Conservation (phyloP, 345 rosid species). For the Trapa incisa region DNA sequence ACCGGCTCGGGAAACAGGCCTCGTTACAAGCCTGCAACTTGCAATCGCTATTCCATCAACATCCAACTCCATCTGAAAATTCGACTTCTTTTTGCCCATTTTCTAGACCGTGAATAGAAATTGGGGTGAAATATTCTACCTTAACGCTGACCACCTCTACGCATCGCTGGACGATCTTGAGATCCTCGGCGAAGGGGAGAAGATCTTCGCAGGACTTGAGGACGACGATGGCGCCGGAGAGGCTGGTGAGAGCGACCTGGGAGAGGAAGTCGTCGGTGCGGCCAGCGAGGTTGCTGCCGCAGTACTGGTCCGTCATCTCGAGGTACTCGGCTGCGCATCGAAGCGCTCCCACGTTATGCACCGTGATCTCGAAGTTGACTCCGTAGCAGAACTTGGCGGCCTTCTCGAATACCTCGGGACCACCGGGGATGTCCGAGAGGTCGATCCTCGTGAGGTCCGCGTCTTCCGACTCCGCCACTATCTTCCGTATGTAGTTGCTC, state of each 20-base stretch:
- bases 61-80: too few species aligned
- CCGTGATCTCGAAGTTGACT: constrained; percentile 87
- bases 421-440: constrained; percentile 74
- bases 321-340: constrained; percentile 83
- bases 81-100: too few species aligned
- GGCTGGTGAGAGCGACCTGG: constrained; percentile 72
- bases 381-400: constrained; percentile 93
- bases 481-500: constrained; percentile 74
- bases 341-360: constrained; percentile 84
- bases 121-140: constrained; percentile 17
- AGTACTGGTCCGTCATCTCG: constrained; percentile 67
- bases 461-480: constrained; percentile 61
- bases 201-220: constrained; percentile 75
- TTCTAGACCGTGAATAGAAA: not conserved
- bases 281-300: constrained; percentile 58
- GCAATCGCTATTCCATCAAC: not conserved
- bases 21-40: constrained; percentile 55
- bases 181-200: constrained; percentile 63
- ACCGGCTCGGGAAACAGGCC: constrained; percentile 68
- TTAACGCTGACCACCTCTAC: constrained; percentile 47
- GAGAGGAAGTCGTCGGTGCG: constrained; percentile 83
- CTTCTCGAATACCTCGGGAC: constrained; percentile 87
- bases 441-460: constrained; percentile 43
- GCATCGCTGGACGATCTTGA: constrained; percentile 57
- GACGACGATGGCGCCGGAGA: constrained; percentile 73